A percentile compares a stretch with the other conserved stretches of the same genome.
These are phyloP conservation scores for Ceratonia siliqua DNA, from an alignment of 306 rosid species.

Conservation along the genomic window DNA sequence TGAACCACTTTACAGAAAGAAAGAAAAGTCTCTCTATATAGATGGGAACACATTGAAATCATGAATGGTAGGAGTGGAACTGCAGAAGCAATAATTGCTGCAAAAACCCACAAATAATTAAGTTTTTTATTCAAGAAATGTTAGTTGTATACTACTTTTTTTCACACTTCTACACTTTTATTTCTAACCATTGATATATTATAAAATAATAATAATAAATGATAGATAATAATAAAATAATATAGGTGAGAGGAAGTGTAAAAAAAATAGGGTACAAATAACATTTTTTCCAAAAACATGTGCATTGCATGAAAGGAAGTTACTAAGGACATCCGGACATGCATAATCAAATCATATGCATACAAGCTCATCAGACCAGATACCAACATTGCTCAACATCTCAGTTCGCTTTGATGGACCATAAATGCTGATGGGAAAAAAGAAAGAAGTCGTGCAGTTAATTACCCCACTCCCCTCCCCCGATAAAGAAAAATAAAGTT, in stretches of 20 bases:
- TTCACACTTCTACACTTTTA: no score
- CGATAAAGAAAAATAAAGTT: not conserved
- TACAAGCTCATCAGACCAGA: not conserved
- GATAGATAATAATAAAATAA: no score
- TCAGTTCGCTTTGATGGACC: not conserved
- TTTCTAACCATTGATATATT: no score
- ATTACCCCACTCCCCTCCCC: not conserved
- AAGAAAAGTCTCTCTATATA: not conserved
- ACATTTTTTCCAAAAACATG: no score
- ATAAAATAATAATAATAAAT: no score
- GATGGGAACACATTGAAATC: not conserved
- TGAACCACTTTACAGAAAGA: not conserved
- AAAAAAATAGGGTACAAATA: no score
- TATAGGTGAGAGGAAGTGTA: no score
- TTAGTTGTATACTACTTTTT: no score
- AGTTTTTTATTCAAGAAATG: not conserved
- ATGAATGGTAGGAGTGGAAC: not conserved
- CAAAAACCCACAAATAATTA: not conserved
- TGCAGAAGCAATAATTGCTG: not conserved
- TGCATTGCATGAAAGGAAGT: not conserved
- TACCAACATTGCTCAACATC: not conserved
- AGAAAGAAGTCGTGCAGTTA: no score
- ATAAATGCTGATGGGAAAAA: not conserved
- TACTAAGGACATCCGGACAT: not conserved
- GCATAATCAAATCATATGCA: not conserved